Evolutionary conservation across 208 protist species (phyloP).

Genomic region (Leptomonas pyrrhocoris): DNA sequence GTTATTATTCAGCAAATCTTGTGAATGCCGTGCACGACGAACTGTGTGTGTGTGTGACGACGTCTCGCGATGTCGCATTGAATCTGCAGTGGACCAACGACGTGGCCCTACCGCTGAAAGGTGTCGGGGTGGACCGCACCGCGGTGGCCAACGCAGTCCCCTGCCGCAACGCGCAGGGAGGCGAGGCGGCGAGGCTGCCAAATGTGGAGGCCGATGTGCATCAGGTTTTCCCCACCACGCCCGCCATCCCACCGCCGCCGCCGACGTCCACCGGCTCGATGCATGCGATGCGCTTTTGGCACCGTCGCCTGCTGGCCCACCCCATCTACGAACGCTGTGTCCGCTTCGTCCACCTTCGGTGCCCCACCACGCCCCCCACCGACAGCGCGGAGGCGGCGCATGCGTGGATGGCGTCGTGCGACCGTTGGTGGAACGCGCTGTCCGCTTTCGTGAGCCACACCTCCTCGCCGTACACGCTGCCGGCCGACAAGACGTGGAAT

Average conservation of each 20-base stretch:
- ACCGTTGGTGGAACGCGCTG: slow-evolving; percentile 17
- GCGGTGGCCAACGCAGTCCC: slow-evolving; percentile 1
- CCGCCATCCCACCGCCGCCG: slow-evolving; percentile 3
- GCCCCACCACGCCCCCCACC: not conserved
- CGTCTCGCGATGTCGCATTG: slow-evolving; percentile 11
- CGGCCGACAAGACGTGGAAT: slow-evolving; percentile 18
- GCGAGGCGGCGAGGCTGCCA: slow-evolving; percentile 16
- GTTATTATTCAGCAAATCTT: no score
- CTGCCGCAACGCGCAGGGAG: slow-evolving; percentile 13
- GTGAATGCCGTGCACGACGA: slow-evolving; percentile 7
- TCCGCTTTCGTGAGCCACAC: not conserved
- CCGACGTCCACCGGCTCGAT: not conserved
- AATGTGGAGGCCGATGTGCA: slow-evolving; percentile 28
- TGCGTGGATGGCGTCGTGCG: slow-evolving; percentile 16
- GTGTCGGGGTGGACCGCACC: slow-evolving; percentile 8
- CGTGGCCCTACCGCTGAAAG: not conserved
- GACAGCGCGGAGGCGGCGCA: not conserved
- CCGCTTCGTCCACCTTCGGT: slow-evolving; percentile 2
- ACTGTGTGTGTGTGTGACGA: slow-evolving; percentile 6
- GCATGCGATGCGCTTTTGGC: slow-evolving; percentile 11
- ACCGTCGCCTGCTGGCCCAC: slow-evolving; percentile 19
- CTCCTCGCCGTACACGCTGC: slow-evolving; percentile 7
- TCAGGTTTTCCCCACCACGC: slow-evolving; percentile 14
- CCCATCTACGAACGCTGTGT: slow-evolving; percentile 7
- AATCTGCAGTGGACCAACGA: slow-evolving; percentile 20